Evolutionary conservation across 2,329 filamentous ascomycete species (phyloP), one percentile per base, ranked within the genome.

Genomic region (Botrytis byssoidea): DNA sequence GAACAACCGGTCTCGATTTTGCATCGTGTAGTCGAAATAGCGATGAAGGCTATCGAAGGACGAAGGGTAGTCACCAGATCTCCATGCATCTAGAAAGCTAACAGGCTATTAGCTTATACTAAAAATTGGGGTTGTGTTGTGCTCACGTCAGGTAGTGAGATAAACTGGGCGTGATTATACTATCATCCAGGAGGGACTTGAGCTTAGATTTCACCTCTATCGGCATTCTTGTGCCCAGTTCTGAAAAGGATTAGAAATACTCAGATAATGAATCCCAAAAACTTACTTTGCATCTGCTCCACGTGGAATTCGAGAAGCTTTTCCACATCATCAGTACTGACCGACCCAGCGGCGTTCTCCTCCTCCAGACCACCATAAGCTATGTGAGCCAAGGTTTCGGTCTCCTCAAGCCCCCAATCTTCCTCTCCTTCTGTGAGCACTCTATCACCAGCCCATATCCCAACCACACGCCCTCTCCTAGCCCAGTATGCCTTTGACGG

Each of bases 1-100:
- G 79, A 95, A 95, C 8, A 92, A 88, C 37, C 93, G 91, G 79
- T 97, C 93, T 74, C 90, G 86, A 77, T 90, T 92, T 79, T 96
- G 92, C 89, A 97, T 94, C 1, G 95, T 96, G 82, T 97, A 98
- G 82, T 99, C 96, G 79, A 98, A 99, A 82, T 98, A 99, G 70
- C 94, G 91, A 82, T 98, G 95, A 32, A 99, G 86, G 77, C 91
- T 91, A 79, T 99, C 95, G 80, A 98, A 96, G 0, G 96, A 92
- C 0, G 93, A 93, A 20, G 93, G 90, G 79, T 95, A 97, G 82
- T 98, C 94, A 7, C 95, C 95, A 5, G 94, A 91, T 81, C 92
- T 89, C 95, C 95, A 98, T 0, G 94, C 90, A 81, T 99, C 95
- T 22, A 98, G 90, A 80, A 97, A 98, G 77, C 91, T 93, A 77